These are phyloP conservation scores for Bruguiera parviflora DNA, from an alignment of 345 rosid species.

Conservation along the genomic window DNA sequence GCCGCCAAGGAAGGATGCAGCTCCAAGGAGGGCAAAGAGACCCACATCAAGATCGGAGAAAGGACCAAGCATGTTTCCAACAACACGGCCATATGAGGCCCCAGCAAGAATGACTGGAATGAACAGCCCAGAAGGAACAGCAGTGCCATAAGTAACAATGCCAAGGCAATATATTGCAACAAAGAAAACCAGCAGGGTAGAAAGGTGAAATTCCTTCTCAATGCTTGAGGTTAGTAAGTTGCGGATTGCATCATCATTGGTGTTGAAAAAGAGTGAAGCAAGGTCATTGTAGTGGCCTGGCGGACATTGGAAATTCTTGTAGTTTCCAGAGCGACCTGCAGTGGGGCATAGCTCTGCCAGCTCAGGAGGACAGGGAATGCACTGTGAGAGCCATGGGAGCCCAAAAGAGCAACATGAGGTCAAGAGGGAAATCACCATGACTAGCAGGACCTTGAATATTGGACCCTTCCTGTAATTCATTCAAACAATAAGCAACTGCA, in stretches of 20 bases:
- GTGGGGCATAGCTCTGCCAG: constrained; percentile 67
- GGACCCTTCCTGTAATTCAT: constrained; percentile 76
- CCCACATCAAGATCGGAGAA: constrained; percentile 65
- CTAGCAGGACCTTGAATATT: constrained; percentile 60
- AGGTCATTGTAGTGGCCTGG: constrained; percentile 78
- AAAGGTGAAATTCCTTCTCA: constrained; percentile 59
- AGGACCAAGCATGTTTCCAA: constrained; percentile 57
- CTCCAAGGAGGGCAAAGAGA: constrained; percentile 88
- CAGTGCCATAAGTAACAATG: constrained; percentile 83
- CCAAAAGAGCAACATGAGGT: constrained; percentile 86
- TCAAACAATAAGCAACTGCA: constrained; percentile 12
- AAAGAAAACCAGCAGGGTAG: constrained; percentile 67
- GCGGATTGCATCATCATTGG: constrained; percentile 88
- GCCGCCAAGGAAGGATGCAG: constrained; percentile 95
- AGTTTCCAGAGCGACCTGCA: constrained; percentile 61
- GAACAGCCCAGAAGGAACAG: constrained; percentile 93
- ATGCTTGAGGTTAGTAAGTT: constrained; percentile 54
- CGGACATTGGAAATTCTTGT: constrained; percentile 81
- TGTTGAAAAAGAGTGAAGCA: constrained; percentile 84
- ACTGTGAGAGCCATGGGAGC: constrained; percentile 74
- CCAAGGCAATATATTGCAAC: constrained; percentile 65
- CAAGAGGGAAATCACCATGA: constrained; percentile 55
- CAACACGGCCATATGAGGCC: constrained; percentile 79
- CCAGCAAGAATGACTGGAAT: constrained; percentile 96
- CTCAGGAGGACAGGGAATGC: constrained; percentile 65